Base-by-base conservation (phyloP, 2,329 filamentous ascomycete species). In the Gaeumannomyces sp. region DNA sequence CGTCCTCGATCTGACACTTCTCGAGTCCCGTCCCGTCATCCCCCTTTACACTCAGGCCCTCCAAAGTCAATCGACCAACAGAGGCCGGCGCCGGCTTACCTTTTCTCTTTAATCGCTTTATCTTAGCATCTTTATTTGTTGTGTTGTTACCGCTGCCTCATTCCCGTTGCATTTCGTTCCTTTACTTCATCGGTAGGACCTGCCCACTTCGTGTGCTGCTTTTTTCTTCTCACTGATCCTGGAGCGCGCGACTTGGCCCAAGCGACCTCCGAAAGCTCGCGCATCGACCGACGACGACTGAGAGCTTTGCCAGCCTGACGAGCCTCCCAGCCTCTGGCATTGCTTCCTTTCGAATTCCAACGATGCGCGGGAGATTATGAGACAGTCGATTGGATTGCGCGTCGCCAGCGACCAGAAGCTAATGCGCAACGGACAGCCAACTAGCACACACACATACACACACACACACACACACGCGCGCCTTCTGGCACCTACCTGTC, bases 51-150 rank as follows among this genome's bases (percentile, higher is more conserved):
- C 38, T 19, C 16, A 45, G 38, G 16, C 45, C 45, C 22, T 25
- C 22, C 22, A 25, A 22, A 25, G 11, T 25, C 45, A 10, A n/a
- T 53, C 45, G 22, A 50, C 45, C 22, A 53, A 2, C 22, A 53
- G n/a, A 53, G 45, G 22, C 45, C 22, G 22, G 45, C 22, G 28
- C 19, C 29, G 50, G 50, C 60, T 62, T 56, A 11, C 29, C 56
- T n/a, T 57, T 57, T 59, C 57, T 31, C 35, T 58, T 27, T 63
- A 27, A 33, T 60, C 29, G 35, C 22, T 33, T 59, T 38, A 5
- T 25, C 4, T 59, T 59, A 22, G 19, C 19, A 60, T n/a, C 29
- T 59, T 28, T 63, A 63, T 27, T 53, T 65, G 60, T 16, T 60
- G 25, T 59, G 59, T 38, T 45, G n/a, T 50, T 35, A n/a, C 64